Evolutionary conservation across 1,139 yeast genomes (phyloP).

Genomic region (Candida buenavistaensis): DNA sequence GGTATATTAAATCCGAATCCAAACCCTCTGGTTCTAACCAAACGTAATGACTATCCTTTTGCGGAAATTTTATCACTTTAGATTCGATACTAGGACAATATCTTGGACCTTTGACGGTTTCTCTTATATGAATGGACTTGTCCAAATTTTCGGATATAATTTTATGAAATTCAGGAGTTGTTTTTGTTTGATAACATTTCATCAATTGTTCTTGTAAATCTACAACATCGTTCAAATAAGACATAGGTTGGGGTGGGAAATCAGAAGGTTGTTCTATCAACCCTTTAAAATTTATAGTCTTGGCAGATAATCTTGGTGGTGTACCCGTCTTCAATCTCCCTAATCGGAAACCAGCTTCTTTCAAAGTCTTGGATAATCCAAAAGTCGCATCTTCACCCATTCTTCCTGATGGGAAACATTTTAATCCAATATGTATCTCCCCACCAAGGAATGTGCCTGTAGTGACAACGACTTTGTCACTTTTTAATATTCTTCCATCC

Average conservation of each 20-base stretch:
- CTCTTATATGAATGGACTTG: constrained; percentile 85
- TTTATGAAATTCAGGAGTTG: constrained; percentile 75
- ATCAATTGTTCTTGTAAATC: constrained; percentile 58
- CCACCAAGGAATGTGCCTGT: constrained; percentile 96
- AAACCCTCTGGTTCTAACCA: constrained; percentile 98
- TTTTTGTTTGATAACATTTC: constrained; percentile 73
- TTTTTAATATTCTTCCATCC: constrained; percentile 59
- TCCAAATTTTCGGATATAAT: constrained; percentile 69
- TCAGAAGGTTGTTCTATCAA: constrained; percentile 77
- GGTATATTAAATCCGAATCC: constrained; percentile 81
- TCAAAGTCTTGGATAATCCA: constrained; percentile 80
- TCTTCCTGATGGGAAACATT: constrained; percentile 83
- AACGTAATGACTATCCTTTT: constrained; percentile 72
- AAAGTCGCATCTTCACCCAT: constrained; percentile 91
- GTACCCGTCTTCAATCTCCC: constrained; percentile 97
- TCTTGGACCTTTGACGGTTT: constrained; percentile 94
- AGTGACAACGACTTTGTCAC: constrained; percentile 78
- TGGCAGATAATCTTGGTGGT: constrained; percentile 81
- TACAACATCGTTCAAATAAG: constrained; percentile 72
- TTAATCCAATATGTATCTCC: constrained; percentile 89
- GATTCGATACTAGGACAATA: constrained; percentile 97
- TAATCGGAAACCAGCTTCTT: constrained; percentile 73
- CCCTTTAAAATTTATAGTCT: constrained; percentile 64
- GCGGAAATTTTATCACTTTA: constrained; percentile 77
- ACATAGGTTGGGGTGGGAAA: constrained; percentile 83